A percentile compares a stretch with the other conserved stretches of the same genome.
Conservation (phyloP, 164 flowering plant genomes). For the Brasenia schreberi region DNA sequence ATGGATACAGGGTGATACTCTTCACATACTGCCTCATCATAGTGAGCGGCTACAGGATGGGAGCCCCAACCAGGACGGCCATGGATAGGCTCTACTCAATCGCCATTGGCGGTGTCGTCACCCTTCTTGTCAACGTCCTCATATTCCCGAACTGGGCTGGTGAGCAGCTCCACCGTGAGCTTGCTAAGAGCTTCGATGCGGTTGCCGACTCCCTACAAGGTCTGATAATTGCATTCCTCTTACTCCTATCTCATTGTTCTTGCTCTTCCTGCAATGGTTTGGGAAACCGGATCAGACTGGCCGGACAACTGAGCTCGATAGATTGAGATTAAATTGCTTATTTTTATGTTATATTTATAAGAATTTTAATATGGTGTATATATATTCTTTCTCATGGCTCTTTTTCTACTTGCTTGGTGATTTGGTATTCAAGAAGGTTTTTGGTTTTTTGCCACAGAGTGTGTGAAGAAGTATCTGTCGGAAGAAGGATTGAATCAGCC, state of each 20-base stretch:
- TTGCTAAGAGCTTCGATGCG: slow-evolving; percentile 41
- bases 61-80: slow-evolving; percentile 46
- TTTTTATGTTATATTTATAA: too few species aligned
- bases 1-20: slow-evolving; percentile 66
- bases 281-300: too few species aligned
- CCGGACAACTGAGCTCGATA: too few species aligned
- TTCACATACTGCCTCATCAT: slow-evolving; percentile 70
- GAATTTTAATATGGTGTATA: too few species aligned
- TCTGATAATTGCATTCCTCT: slow-evolving; percentile 5
- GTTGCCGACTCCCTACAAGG: slow-evolving; percentile 82
- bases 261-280: too few species aligned
- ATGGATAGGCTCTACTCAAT: slow-evolving; percentile 68
- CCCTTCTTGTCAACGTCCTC: slow-evolving; percentile 59
- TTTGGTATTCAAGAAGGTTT: too few species aligned
- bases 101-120: slow-evolving; percentile 68
- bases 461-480: slow-evolving; percentile 58
- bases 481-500: slow-evolving; percentile 46
- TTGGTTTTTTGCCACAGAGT: slow-evolving; percentile 27
- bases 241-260: too few species aligned
- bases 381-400: too few species aligned
- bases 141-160: slow-evolving; percentile 83
- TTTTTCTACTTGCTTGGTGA: too few species aligned
- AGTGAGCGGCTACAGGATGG: slow-evolving; percentile 72
- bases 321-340: too few species aligned
- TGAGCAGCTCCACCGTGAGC: slow-evolving; percentile 58